Evolutionary conservation across 2,329 filamentous ascomycete genomes (phyloP), one percentile per base, ranked within the genome.

Genomic region (Alternaria consortialis): DNA sequence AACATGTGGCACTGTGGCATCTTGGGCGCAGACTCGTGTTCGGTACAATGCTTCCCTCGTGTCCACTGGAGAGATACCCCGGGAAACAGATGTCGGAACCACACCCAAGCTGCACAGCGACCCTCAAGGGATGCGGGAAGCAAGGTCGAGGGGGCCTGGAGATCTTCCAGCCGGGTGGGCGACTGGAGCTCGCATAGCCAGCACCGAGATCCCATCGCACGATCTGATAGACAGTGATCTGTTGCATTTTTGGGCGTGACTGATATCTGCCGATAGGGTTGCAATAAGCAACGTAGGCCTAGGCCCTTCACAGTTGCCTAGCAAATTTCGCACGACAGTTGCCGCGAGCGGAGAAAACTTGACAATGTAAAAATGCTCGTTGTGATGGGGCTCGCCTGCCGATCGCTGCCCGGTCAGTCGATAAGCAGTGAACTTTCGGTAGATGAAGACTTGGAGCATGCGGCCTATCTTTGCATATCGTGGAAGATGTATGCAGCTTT

Each of bases 131-230:
- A 58, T 61, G 70, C 75, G 75, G 75, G 75, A 77, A 76, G 75
- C 75, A 74, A 71, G 75, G 75, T 77, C 68, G 75, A 77, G 73
- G 74, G 74, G 67, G 68, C 74, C 69, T 74, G 73, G 69, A 48
- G 75, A 78, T 78, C 74, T 60, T 58, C 56, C 63, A 66, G 53
- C 61, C 69, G 62, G 67, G 69, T 67, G 65, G 60, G 62, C 50
- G 56, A 65, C 44, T 34, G 47, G 53, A 65, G 63, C 67, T 69
- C 23, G 48, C 23, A 46, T 53, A 15, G 12, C 25, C 23, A 36
- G 32, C n/a, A 48, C 23, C 34, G 47, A 27, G 34, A 25, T 69
- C 47, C 60, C 52, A 57, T 58, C 53, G 20, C 58, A 37, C 27
- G 31, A 36, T 60, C 51, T 43, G 27, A 53, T 43, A 25, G 29